These are phyloP conservation scores for Atkinsonella hypoxylon DNA, from an alignment of 2,329 filamentous ascomycete species.

Conservation along the genomic window DNA sequence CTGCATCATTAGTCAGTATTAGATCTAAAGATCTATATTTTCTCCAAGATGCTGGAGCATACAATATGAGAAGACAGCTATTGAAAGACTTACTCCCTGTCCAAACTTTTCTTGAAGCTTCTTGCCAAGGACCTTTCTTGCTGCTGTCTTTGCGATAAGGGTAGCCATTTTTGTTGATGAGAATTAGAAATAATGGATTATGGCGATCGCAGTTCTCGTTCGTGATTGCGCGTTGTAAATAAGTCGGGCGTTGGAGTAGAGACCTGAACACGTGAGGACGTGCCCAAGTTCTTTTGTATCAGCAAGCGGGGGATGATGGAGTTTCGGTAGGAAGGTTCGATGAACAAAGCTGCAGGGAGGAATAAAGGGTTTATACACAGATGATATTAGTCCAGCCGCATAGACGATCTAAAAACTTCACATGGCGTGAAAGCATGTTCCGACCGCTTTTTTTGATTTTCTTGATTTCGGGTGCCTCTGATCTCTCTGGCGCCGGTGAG, in stretches of 20 bases:
- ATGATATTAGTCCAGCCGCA: not conserved
- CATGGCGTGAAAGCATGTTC: not conserved
- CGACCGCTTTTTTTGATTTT: not conserved
- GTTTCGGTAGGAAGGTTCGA: not conserved
- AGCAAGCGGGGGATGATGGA: not conserved
- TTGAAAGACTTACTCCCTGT: conserved; percentile 30
- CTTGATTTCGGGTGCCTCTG: not conserved
- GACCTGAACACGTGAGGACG: not conserved
- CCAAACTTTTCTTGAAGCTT: conserved; percentile 45
- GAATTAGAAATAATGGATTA: not conserved
- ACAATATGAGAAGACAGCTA: not conserved
- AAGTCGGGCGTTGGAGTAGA: not conserved
- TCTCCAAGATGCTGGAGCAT: not conserved
- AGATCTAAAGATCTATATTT: too few species aligned
- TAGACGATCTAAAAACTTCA: not conserved
- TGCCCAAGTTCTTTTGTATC: not conserved
- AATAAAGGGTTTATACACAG: not conserved
- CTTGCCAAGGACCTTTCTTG: conserved; percentile 46
- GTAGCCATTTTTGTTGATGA: conserved; percentile 33
- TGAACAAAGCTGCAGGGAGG: not conserved
- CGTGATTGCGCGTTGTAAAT: not conserved
- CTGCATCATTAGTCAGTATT: conserved; percentile 33
- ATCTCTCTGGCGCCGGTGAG: not conserved
- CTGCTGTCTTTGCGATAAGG: conserved; percentile 40
- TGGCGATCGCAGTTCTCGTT: not conserved